Conservation (phyloP, 2,329 filamentous ascomycete genomes). For the Cyphellophora attinorum region DNA sequence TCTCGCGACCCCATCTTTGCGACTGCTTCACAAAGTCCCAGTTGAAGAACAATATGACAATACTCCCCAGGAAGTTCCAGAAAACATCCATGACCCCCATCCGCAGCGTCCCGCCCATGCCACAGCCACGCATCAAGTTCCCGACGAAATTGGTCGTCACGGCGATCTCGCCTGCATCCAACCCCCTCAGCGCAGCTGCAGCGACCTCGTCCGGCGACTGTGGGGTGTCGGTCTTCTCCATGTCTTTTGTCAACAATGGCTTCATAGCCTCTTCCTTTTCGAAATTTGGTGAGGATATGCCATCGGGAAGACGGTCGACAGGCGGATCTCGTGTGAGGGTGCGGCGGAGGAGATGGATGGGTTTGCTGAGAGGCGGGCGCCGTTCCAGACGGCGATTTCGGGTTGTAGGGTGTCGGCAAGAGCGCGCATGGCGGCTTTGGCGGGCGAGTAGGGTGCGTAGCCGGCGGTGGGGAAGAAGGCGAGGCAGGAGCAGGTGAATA, state of each 20-base stretch:
- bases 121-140: conserved; percentile 57
- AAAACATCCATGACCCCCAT: conserved; percentile 45
- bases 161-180: conserved; percentile 73
- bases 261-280: conserved; percentile 69
- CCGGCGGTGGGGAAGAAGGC: conserved; percentile 71
- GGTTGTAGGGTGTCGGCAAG: conserved; percentile 75
- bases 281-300: conserved; percentile 67
- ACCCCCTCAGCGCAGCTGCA: conserved; percentile 53
- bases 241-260: conserved; percentile 64
- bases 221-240: conserved; percentile 75
- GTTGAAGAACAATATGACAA: conserved; percentile 48
- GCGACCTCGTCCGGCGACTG: conserved; percentile 76
- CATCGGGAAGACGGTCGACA: conserved; percentile 80
- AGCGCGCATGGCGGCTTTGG: conserved; percentile 75
- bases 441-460: conserved; percentile 73
- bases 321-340: conserved; percentile 62
- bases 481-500: conserved; percentile 73
- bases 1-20: conserved; percentile 47
- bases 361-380: no score
- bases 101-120: conserved; percentile 42
- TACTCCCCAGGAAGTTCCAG: conserved; percentile 41
- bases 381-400: conserved; percentile 79
- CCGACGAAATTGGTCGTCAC: conserved; percentile 68
- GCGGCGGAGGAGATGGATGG: conserved; percentile 28
- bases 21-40: conserved; percentile 49